Evolutionary conservation across 225 moss, liverwort and hornwort species (phyloP).

Genomic region (Bryum argenteum): DNA sequence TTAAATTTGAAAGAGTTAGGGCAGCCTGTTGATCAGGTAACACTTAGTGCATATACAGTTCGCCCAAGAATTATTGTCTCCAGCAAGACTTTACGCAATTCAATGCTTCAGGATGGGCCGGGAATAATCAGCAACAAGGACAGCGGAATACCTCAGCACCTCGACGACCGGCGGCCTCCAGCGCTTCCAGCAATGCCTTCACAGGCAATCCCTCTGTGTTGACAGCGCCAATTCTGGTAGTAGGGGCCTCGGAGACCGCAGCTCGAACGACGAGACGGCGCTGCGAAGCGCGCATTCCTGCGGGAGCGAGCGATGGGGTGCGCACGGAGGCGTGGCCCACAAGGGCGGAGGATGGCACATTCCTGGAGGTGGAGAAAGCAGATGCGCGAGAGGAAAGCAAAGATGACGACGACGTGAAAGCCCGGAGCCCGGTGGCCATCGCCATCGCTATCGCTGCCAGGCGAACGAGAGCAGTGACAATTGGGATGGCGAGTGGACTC

Average conservation of each 20-base stretch:
- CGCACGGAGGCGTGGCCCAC: background rate
- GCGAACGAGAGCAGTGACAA: background rate
- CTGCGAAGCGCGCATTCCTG: background rate
- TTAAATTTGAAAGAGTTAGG: background rate
- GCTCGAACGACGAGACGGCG: slow-evolving; percentile 30
- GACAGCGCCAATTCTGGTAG: slow-evolving; percentile 53
- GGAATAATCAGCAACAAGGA: background rate
- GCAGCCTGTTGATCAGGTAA: background rate
- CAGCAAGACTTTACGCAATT: background rate
- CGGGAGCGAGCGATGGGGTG: background rate
- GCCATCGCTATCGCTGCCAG: slow-evolving; percentile 42
- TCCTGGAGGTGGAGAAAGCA: background rate
- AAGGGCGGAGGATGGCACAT: background rate
- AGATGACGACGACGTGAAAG: slow-evolving; percentile 2
- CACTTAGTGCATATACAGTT: too few species aligned
- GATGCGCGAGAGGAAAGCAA: slow-evolving; percentile 10
- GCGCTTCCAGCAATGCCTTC: slow-evolving; percentile 56
- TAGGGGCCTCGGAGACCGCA: slow-evolving; percentile 46
- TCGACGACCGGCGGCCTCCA: slow-evolving; percentile 66
- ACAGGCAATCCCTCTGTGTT: slow-evolving; percentile 51
- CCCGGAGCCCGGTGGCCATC: slow-evolving; percentile 21
- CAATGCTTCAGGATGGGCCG: background rate
- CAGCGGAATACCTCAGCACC: slow-evolving; percentile 59
- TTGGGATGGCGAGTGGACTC: background rate
- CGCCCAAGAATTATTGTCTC: background rate